A percentile compares a stretch with the other conserved stretches of the same genome.
These are phyloP conservation scores for Platismatia glauca DNA, from an alignment of 495 filamentous ascomycete species.

Conservation along the genomic window DNA sequence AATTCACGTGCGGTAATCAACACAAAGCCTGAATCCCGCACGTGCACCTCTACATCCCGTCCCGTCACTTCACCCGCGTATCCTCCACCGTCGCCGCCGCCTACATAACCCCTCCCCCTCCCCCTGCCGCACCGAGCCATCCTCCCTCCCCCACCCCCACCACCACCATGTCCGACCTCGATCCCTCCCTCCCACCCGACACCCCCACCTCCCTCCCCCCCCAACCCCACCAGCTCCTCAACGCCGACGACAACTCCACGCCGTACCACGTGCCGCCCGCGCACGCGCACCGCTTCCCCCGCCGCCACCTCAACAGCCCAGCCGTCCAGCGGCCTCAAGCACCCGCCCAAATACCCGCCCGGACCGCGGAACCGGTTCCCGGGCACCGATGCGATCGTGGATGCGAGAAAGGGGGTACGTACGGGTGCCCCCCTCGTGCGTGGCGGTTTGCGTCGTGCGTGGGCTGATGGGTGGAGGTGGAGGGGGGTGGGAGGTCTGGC, in stretches of 20 bases:
- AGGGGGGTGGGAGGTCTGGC: background rate
- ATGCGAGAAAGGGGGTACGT: background rate
- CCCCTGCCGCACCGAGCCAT: background rate
- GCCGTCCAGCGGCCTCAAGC: background rate
- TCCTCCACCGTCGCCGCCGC: too few species aligned
- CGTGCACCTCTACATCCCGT: too few species aligned
- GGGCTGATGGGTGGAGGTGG: background rate
- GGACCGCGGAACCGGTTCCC: background rate
- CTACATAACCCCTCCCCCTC: background rate
- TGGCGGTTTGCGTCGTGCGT: too few species aligned
- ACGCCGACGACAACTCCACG: background rate
- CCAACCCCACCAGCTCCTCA: constrained; percentile 1
- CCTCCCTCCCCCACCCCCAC: background rate
- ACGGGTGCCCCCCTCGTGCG: background rate
- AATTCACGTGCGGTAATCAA: too few species aligned
- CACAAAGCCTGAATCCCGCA: too few species aligned
- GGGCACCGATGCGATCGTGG: background rate
- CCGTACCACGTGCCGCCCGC: background rate
- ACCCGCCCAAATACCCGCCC: background rate
- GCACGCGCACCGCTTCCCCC: background rate
- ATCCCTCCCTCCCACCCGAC: background rate
- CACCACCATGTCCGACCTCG: background rate
- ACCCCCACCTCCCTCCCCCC: background rate
- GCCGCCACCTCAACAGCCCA: background rate
- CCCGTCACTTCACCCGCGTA: too few species aligned